Conservation (phyloP, 495 filamentous ascomycete species). For the Aspergillus avenaceus region DNA sequence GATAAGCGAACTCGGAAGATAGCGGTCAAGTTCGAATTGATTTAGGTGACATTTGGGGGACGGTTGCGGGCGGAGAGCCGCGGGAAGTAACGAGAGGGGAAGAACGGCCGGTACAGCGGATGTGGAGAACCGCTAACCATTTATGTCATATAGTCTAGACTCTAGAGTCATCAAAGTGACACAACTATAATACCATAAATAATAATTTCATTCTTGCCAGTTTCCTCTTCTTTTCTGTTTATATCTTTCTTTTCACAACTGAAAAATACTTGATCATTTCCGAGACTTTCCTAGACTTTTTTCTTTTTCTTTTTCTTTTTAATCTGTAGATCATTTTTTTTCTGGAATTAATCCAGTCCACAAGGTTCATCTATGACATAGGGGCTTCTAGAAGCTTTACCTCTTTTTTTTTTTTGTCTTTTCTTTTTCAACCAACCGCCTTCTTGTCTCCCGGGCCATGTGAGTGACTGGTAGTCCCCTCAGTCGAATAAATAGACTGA, state of each 20-base stretch:
- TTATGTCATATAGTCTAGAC: too few species aligned
- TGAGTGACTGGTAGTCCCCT: too few species aligned
- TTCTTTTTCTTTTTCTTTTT: constrained; percentile 1
- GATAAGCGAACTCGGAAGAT: neutral
- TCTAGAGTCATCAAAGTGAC: neutral
- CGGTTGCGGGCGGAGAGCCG: constrained; percentile 2
- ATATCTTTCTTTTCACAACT: neutral
- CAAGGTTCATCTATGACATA: too few species aligned
- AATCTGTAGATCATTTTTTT: neutral
- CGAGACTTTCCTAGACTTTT: neutral
- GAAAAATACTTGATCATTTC: neutral
- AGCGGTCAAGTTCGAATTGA: constrained; percentile 2
- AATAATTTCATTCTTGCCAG: neutral
- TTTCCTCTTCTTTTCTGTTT: neutral
- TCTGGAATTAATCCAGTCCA: too few species aligned
- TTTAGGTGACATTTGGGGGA: neutral
- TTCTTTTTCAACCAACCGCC: neutral
- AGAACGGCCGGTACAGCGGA: constrained; percentile 8
- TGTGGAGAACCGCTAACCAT: constrained; percentile 15
- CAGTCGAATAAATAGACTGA: too few species aligned
- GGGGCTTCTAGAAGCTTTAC: too few species aligned
- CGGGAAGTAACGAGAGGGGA: neutral
- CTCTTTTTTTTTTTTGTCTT: too few species aligned
- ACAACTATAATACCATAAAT: neutral
- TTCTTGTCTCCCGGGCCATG: too few species aligned